Conservation (phyloP, 2,329 filamentous ascomycete genomes). For the Venturia asperata region DNA sequence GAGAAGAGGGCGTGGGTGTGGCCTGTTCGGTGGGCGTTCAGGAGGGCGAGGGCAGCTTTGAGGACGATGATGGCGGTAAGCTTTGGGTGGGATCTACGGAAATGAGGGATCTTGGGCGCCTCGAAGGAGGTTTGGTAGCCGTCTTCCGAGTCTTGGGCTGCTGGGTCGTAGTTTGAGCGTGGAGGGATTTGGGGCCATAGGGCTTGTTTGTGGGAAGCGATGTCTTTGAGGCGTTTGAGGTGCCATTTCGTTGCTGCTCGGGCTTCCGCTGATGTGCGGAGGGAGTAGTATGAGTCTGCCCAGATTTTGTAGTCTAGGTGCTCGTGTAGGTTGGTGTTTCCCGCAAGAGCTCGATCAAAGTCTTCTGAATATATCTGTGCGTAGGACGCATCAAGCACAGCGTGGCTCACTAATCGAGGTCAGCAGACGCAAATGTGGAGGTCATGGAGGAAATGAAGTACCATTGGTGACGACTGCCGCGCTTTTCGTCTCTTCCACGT, state of each 20-base stretch:
- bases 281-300: slow-evolving; percentile 10
- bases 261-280: slow-evolving; percentile 14
- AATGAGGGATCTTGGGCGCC: background rate
- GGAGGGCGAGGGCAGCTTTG: slow-evolving; percentile 13
- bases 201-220: slow-evolving; percentile 9
- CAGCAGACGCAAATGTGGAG: background rate
- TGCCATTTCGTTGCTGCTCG: slow-evolving; percentile 16
- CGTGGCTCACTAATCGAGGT: slow-evolving; percentile 4
- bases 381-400: slow-evolving; percentile 14
- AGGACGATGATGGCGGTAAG: slow-evolving; percentile 5
- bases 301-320: slow-evolving; percentile 15
- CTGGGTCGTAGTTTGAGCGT: background rate
- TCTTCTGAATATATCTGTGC: slow-evolving; percentile 9
- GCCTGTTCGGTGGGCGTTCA: background rate
- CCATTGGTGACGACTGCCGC: background rate
- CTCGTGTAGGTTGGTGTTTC: slow-evolving; percentile 8
- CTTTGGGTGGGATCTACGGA: background rate
- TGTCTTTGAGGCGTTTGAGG: background rate
- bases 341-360: slow-evolving; percentile 12
- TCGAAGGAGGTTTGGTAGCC: slow-evolving; percentile 6
- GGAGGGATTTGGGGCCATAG: background rate
- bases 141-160: background rate
- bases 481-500: slow-evolving; percentile 11
- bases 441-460: background rate
- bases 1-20: slow-evolving; percentile 15